Evolutionary conservation across 2,329 filamentous ascomycete genomes (phyloP).

Genomic region (Fusarium gaditjirri): DNA sequence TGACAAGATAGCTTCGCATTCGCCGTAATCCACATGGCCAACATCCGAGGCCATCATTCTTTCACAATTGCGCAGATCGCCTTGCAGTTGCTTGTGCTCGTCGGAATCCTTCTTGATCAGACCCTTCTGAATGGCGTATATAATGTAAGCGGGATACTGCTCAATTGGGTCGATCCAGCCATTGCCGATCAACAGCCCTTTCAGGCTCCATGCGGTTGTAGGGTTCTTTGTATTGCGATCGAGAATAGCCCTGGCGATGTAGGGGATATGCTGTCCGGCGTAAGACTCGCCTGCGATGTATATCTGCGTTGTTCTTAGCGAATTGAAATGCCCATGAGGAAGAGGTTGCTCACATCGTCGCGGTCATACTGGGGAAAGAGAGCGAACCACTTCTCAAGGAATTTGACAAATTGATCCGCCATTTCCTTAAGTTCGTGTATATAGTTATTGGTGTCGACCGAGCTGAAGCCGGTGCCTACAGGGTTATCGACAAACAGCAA

Average conservation of each 20-base stretch:
- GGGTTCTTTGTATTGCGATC: slow-evolving; percentile 79
- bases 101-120: slow-evolving; percentile 76
- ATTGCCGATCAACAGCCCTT: slow-evolving; percentile 92
- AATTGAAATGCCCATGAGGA: background rate
- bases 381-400: slow-evolving; percentile 90
- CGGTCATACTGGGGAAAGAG: slow-evolving; percentile 91
- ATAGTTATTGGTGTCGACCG: slow-evolving; percentile 89
- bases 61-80: slow-evolving; percentile 75
- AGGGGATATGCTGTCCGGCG: slow-evolving; percentile 95
- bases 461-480: slow-evolving; percentile 96
- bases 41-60: slow-evolving; percentile 63
- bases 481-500: slow-evolving; percentile 97
- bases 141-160: slow-evolving; percentile 89
- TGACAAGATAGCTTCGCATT: slow-evolving; percentile 82
- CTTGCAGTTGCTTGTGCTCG: slow-evolving; percentile 72
- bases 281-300: slow-evolving; percentile 97
- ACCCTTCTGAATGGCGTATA: slow-evolving; percentile 80
- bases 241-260: slow-evolving; percentile 91
- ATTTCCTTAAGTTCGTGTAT: slow-evolving; percentile 87
- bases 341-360: slow-evolving; percentile 81
- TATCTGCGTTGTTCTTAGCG: slow-evolving; percentile 65
- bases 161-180: slow-evolving; percentile 94
- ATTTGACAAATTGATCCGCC: slow-evolving; percentile 86
- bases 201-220: slow-evolving; percentile 74
- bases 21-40: slow-evolving; percentile 69